Evolutionary conservation across 164 flowering plant species (phyloP), one percentile per base, ranked within the genome.

Genomic region (Umbellularia californica): DNA sequence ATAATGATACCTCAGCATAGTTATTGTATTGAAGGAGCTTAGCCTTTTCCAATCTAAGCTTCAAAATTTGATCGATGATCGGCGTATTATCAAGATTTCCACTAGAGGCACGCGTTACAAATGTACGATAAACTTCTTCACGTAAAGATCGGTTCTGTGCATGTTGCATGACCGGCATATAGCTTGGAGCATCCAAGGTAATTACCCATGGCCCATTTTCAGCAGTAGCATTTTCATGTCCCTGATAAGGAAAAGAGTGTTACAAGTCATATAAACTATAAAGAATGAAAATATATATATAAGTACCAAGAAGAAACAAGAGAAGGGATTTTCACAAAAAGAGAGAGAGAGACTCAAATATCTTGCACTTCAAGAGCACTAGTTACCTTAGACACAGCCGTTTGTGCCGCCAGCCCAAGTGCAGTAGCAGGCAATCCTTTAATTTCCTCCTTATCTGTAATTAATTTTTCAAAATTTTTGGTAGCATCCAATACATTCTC

Each of bases 401-500:
- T 89, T 83, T 96, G 99, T 50, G 99, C 97, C 71, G 91, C 94
- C 83, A 96, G 76, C 41, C 91, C 97, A 69, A 91, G 91, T 68
- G 97, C 94, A 50, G 90, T 88, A 71, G 92, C 87, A 74, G 99
- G 98, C 85, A 94, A 81, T 67, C 99, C 99, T 70, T 91, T 98
- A 83, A 96, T 79, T 1, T 96, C 97, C 72, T 87, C 86, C 88
- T 94, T 92, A 72, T 92, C 95, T 10, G 89, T 86, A 67, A 96
- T 82, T 74, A 94, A 66, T 73, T 91, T 92, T 84, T 91, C 95
- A 84, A 92, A 96, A 70, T 91, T 91, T 84, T 96, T 96, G 69
- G 99, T 96, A 55, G 98, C 90, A 84, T 96, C 99, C 79, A 96
- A 79, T 71, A 91, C 99, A 82, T 96, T 94, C 82, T 94, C 97